Evolutionary conservation across 1,139 yeast species (phyloP), one percentile per base, ranked within the genome.

Genomic region (Scheffersomyces stambukii): DNA sequence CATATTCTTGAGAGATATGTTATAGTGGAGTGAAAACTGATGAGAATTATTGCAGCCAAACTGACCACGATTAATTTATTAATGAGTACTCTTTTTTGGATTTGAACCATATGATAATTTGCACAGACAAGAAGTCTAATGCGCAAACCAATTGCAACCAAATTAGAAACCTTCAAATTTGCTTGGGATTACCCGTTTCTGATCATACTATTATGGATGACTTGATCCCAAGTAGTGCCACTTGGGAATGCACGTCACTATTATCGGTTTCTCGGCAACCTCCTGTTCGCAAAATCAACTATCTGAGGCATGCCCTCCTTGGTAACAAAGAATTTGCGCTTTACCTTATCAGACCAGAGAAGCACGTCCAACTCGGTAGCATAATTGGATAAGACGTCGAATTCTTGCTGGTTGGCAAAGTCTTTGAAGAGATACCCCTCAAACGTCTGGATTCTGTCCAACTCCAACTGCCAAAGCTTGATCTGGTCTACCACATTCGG

Each of bases 401-500:
- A 91, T 50, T 93, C 98, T 39, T 76, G 75, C 34, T 75, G 82
- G 38, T 70, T 81, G 15, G 80, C 67, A 52, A 91, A 91, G 47
- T 89, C 96, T 32, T 86, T 81, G 57, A 85, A 91, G 29, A 91
- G 57, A 40, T 81, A 89, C 0, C 99, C 99, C 22, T 81, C 88
- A 32, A 79, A 84, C 1, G 95, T 77, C 46, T 83, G 81, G 39
- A 91, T 84, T 57, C 99, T 74, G 52, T 91, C 98, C 63, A 89
- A 61, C 51, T 91, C 99, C 39, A 91, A 66, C 59, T 91, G 98
- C 99, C 99, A 91, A 32, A 91, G 66, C 49, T 80, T 81, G 42
- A 91, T 85, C 53, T 91, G 99, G 57, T 91, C 99, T 1, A 86
- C 88, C 6, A 91, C 95, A 1, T 96, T 93, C 0, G 97, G 96